Percentiles rank a stretch among this genome's conserved stretches.
Conservation (phyloP, 2,329 filamentous ascomycete species). For the Pseudogymnoascus sp. region DNA sequence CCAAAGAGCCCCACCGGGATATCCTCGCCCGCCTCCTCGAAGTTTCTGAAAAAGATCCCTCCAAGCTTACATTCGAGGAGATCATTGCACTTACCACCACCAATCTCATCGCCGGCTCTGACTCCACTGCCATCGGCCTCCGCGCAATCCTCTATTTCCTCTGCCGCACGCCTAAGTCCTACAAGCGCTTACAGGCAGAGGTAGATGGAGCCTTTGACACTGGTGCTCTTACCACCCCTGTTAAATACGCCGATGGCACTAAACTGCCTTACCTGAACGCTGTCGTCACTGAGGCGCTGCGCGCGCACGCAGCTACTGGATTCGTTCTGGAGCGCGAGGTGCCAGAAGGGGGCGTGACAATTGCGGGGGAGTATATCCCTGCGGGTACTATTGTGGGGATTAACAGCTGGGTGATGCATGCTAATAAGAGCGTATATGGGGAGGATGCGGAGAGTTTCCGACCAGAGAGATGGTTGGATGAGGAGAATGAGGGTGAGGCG, state of each 20-base stretch:
- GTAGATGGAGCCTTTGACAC: conserved; percentile 24
- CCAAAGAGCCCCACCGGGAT: background rate
- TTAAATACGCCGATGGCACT: conserved; percentile 21
- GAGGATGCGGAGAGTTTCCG: conserved; percentile 32
- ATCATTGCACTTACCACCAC: conserved; percentile 1
- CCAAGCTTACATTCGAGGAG: background rate
- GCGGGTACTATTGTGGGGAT: conserved; percentile 28
- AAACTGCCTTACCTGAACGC: conserved; percentile 41
- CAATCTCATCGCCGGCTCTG: conserved; percentile 25
- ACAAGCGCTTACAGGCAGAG: conserved; percentile 23
- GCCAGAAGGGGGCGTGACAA: conserved; percentile 18
- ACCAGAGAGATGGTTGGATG: conserved; percentile 37
- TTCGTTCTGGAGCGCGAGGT: conserved; percentile 39
- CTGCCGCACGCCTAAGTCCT: conserved; percentile 24
- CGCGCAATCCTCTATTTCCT: conserved; percentile 37
- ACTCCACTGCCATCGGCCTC: conserved; percentile 41
- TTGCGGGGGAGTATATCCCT: conserved; percentile 27
- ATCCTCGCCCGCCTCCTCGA: conserved; percentile 19
- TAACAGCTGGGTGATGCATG: conserved; percentile 33
- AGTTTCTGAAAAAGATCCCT: conserved; percentile 9
- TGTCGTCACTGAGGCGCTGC: conserved; percentile 40
- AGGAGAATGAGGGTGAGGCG: conserved; percentile 15
- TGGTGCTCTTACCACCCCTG: conserved; percentile 23
- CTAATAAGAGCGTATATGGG: conserved; percentile 29
- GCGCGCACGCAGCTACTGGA: conserved; percentile 38